Conservation (phyloP, 192 early-diverging fungal species). For the Geosiphon pyriformis region DNA sequence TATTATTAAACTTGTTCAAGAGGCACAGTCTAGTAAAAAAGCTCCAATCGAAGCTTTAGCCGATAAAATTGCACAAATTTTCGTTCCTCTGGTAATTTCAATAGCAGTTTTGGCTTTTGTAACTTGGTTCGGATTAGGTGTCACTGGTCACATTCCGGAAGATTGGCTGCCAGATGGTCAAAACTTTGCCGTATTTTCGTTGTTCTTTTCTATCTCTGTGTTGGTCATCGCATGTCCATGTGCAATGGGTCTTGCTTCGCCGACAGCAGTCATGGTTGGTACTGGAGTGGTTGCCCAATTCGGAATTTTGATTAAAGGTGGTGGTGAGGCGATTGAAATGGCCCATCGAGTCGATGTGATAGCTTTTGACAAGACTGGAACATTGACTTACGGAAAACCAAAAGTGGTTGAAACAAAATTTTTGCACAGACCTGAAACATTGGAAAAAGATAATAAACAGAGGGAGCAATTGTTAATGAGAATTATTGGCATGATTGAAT, state of each 20-base stretch:
- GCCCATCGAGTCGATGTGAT: conserved; percentile 55
- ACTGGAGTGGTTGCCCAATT: conserved; percentile 60
- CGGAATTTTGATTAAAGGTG: conserved; percentile 68
- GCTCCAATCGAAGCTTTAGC: conserved; percentile 64
- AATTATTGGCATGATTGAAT: conserved; percentile 32
- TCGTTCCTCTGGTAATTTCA: conserved; percentile 59
- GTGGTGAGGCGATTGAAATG: conserved; percentile 68
- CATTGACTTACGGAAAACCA: conserved; percentile 67
- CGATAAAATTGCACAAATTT: conserved; percentile 55
- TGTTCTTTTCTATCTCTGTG: conserved; percentile 55
- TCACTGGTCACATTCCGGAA: conserved; percentile 28
- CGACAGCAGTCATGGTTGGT: conserved; percentile 72
- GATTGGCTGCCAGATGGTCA: conserved; percentile 42
- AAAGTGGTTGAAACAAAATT: conserved; percentile 42
- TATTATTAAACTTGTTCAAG: conserved; percentile 60
- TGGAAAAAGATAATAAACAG: neutral
- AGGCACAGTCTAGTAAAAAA: conserved; percentile 55
- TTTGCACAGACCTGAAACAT: neutral
- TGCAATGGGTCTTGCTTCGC: conserved; percentile 62
- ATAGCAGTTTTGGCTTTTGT: conserved; percentile 54
- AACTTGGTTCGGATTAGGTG: conserved; percentile 45
- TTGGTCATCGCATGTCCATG: conserved; percentile 72
- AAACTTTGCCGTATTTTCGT: conserved; percentile 42
- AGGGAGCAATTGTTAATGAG: conserved; percentile 2
- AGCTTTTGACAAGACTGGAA: conserved; percentile 85